A percentile compares a stretch with the other conserved stretches of the same genome.
phyloP scores from a whole-genome alignment of 306 rosid species.

The Cucumis hystrix region DNA sequence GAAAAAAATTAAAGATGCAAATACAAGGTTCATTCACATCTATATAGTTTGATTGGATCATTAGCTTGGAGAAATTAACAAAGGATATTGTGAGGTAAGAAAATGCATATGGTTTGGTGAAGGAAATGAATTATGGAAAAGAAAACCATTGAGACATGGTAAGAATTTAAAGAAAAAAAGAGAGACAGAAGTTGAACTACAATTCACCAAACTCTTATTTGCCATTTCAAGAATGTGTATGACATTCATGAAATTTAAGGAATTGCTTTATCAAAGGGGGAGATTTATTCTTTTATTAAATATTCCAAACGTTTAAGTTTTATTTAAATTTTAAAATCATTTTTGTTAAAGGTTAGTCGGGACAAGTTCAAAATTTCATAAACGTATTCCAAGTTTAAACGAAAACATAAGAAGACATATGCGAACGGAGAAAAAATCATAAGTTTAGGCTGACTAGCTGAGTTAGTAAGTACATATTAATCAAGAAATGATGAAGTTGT shows the following conservation, averaged over 20 bases:
- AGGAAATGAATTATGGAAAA: background rate
- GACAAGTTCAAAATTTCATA: no score
- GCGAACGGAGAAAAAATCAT: no score
- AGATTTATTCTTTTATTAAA: background rate
- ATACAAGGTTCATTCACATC: background rate
- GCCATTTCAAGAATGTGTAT: background rate
- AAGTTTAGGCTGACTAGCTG: no score
- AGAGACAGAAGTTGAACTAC: background rate
- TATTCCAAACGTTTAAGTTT: background rate
- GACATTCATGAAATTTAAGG: background rate
- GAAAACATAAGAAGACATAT: no score
- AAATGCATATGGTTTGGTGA: background rate
- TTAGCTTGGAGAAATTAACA: background rate
- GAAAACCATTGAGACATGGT: background rate
- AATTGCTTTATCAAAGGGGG: background rate
- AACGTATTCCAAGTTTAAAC: fast-evolving
- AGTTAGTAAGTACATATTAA: no score
- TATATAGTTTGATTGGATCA: background rate
- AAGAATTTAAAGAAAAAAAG: background rate
- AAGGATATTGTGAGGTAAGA: background rate
- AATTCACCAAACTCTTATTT: background rate
- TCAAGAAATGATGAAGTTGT: no score
- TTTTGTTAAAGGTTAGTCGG: no score
- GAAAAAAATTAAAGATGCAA: background rate
- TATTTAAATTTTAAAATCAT: no score